Evolutionary conservation across 345 rosid genomes (phyloP).

Genomic region (Citrus australasica): DNA sequence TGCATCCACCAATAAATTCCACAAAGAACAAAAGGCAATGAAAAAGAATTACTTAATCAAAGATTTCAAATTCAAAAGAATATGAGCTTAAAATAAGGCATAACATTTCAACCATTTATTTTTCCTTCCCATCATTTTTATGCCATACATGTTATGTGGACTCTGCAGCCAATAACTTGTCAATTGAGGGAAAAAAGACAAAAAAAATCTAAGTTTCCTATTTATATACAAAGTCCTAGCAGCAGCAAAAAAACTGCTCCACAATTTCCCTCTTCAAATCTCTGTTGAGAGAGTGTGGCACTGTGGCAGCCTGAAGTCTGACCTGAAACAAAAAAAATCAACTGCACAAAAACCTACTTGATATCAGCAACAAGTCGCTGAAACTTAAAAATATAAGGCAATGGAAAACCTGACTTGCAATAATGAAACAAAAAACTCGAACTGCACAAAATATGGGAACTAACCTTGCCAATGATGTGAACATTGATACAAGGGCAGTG

Average conservation of each 20-base stretch:
- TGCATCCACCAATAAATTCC: not conserved
- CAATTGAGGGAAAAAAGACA: not conserved
- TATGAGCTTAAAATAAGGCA: not conserved
- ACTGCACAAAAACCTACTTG: too few species aligned
- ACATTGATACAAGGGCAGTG: constrained; percentile 7
- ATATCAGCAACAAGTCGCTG: not conserved
- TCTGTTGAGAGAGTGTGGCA: not conserved
- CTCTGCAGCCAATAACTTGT: constrained; percentile 12
- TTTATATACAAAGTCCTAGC: constrained; percentile 41
- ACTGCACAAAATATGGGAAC: constrained; percentile 8
- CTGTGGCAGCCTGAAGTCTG: constrained; percentile 4
- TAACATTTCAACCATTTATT: constrained; percentile 25
- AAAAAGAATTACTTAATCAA: not conserved
- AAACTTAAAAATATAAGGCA: not conserved
- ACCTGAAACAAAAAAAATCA: not conserved
- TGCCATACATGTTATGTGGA: constrained; percentile 20
- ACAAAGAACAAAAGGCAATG: not conserved
- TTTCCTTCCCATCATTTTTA: constrained; percentile 19
- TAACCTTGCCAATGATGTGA: constrained; percentile 31
- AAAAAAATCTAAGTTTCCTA: constrained; percentile 24
- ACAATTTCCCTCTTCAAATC: constrained; percentile 11
- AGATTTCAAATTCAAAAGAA: not conserved
- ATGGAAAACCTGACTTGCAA: not conserved
- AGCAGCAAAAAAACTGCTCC: constrained; percentile 24
- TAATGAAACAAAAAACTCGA: too few species aligned